phyloP scores from a whole-genome alignment of 2,329 filamentous ascomycete species.

The Alternaria sp. region DNA sequence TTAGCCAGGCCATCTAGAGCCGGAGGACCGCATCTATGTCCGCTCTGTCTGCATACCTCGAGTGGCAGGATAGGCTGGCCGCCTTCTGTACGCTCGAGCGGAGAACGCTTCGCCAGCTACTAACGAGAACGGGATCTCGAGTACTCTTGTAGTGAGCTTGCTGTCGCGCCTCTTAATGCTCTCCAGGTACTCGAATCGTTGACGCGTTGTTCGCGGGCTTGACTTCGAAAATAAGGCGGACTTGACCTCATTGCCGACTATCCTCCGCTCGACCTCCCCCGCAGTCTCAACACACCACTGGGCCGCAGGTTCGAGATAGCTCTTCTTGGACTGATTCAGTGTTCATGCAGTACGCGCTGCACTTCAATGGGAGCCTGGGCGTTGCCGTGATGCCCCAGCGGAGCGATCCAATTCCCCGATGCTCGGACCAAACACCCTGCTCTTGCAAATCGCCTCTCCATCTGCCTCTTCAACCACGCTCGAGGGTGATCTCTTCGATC shows the following conservation, averaged over 20 bases:
- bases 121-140: background rate
- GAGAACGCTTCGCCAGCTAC: background rate
- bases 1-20: background rate
- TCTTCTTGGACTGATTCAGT: background rate
- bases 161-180: background rate
- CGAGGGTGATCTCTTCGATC: too few relatives aligned
- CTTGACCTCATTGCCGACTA: background rate
- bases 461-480: background rate
- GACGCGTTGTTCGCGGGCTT: background rate
- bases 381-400: background rate
- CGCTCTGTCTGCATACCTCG: background rate
- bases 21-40: background rate
- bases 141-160: background rate
- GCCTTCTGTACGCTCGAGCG: background rate
- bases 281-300: background rate
- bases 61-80: background rate
- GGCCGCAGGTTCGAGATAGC: background rate
- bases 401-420: background rate
- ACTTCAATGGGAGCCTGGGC: background rate
- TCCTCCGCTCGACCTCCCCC: background rate
- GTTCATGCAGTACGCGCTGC: background rate
- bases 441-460: background rate
- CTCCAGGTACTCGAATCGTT: background rate
- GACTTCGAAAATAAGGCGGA: background rate
- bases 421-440: background rate